Percentiles rank a stretch among this genome's conserved stretches.
Evolutionary conservation across 306 rosid species (phyloP).

Genomic region (Citrullus mucosospermus): DNA sequence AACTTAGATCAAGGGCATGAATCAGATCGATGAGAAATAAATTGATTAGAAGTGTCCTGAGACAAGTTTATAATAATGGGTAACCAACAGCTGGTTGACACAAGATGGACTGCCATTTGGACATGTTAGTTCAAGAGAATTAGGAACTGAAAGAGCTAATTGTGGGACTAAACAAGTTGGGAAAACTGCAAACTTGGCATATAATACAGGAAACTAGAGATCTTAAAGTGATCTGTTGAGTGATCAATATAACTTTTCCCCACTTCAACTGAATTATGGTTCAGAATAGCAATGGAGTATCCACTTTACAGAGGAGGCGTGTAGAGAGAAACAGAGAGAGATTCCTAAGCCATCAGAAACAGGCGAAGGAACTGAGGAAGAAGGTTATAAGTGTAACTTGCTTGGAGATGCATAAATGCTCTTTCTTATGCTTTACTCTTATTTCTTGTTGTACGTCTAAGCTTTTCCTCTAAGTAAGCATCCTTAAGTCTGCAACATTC

Average conservation of each 20-base stretch:
- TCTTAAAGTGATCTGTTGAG: background rate
- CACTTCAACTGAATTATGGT: background rate
- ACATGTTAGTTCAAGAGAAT: conserved; percentile 16
- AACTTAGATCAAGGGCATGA: background rate
- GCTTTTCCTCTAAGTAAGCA: background rate
- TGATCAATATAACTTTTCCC: background rate
- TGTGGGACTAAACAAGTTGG: background rate
- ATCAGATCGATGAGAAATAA: background rate
- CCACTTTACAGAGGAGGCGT: background rate
- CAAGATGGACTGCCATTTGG: background rate
- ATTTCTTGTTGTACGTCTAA: background rate
- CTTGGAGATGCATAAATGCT: background rate
- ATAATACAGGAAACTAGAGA: background rate
- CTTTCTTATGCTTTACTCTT: conserved; percentile 1
- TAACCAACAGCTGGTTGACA: background rate
- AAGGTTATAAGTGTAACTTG: conserved; percentile 1
- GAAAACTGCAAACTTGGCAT: background rate
- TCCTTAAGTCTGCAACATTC: background rate
- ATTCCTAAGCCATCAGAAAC: conserved; percentile 24
- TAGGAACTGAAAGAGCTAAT: conserved; percentile 9
- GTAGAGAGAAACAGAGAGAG: conserved; percentile 18
- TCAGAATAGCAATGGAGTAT: background rate
- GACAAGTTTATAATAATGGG: background rate
- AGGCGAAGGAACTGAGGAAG: background rate
- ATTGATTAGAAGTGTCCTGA: background rate